Evolutionary conservation across 768 basidiomycete species (phyloP), one percentile per base, ranked within the genome.

Genomic region (Russula ochroleuca): DNA sequence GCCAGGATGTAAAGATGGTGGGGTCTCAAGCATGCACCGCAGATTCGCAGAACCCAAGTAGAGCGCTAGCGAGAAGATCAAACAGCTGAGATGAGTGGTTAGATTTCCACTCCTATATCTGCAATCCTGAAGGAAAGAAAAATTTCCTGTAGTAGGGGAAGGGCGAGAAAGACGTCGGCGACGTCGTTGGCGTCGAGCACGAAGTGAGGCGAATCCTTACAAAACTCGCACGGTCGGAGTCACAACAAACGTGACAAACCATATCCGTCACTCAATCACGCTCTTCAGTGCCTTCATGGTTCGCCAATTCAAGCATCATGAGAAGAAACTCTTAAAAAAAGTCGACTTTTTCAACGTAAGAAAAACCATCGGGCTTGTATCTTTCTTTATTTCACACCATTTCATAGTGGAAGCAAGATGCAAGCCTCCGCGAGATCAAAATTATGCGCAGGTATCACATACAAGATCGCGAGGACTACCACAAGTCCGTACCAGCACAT

Each of bases 401-500:
- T 41, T 35, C 41, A 17, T 74, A 96, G 92, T 98, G 96, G 96
- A 98, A 94, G 77, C 88, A 94, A 77, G 95, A 98, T 85, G 86
- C 88, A 15, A 88, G 86, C 73, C 76, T 87, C 17, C 85, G 95
- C 47, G 97, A 98, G 80, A 85, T 92, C 75, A 92, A 88, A 74
- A 89, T 98, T 59, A 90, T 98, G 85, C 85, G 96, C 21, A 78
- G 94, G 62, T 99, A 98, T 75, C 97, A 98, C 76, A 83, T 99
- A 66, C 95, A 98, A 71, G 82, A 94, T 75, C 78, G 95, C 70
- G 94, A 96, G 66, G 94, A 96, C 76, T 95, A 95, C 73, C 88
- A 92, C 83, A 94, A 92, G 88, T 91, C 61, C 61, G 75, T 72
- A 33, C 47, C 43, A 19, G 45, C 68, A 21, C 62, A 53, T 41